Evolutionary conservation across 495 filamentous ascomycete genomes (phyloP).

Genomic region (Podospora conica): DNA sequence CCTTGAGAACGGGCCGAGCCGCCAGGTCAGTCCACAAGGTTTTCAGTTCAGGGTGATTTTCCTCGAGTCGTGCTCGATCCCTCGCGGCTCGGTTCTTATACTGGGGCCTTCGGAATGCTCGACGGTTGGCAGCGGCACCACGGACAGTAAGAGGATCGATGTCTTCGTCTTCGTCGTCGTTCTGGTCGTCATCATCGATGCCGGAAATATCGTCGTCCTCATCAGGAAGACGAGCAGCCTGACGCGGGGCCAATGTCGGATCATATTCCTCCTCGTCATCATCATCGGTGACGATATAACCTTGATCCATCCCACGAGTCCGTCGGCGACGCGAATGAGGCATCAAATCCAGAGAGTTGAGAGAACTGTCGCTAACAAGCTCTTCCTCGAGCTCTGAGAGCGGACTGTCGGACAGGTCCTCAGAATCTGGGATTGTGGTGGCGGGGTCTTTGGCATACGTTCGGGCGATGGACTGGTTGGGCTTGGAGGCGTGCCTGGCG

Average conservation of each 20-base stretch:
- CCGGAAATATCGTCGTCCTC: conserved; percentile 3
- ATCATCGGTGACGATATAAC: background rate
- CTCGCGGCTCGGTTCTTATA: conserved; percentile 21
- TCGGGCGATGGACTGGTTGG: background rate
- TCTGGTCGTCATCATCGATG: conserved; percentile 10
- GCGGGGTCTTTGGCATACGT: background rate
- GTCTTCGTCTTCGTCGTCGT: conserved; percentile 13
- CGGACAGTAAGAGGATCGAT: conserved; percentile 3
- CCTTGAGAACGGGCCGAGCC: conserved; percentile 57
- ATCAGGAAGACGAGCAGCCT: background rate
- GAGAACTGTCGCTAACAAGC: background rate
- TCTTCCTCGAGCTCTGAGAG: background rate
- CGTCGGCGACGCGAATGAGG: no score
- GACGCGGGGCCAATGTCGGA: background rate
- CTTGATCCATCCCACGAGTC: no score
- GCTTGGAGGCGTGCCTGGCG: background rate
- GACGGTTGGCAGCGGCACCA: conserved; percentile 10
- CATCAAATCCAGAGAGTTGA: background rate
- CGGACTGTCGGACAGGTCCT: background rate
- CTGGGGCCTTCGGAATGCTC: conserved; percentile 22
- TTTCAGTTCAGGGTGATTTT: conserved; percentile 65
- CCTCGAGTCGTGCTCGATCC: conserved; percentile 48
- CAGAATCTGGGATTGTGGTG: background rate
- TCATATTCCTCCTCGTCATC: background rate
- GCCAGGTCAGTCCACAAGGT: conserved; percentile 81